Percentiles rank a stretch among this genome's conserved stretches.
These are phyloP conservation scores for Metschnikowia gelsemii DNA, from an alignment of 805 yeast genomes.

Conservation along the genomic window DNA sequence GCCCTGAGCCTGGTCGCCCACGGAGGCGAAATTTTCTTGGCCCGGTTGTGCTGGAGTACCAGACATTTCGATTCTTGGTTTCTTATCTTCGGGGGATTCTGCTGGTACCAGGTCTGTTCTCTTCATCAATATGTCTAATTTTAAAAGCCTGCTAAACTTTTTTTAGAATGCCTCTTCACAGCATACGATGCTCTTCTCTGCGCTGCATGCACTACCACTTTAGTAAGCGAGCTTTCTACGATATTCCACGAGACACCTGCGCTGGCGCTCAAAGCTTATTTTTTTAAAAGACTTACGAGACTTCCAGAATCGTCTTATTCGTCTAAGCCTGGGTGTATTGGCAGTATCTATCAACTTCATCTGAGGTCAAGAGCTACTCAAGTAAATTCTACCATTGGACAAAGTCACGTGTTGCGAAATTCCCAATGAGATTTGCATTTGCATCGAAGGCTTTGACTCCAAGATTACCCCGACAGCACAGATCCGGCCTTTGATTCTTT, in stretches of 20 bases:
- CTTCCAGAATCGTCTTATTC: no score
- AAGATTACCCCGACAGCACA: no score
- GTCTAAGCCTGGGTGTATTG: no score
- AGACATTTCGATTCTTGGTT: conserved; percentile 18
- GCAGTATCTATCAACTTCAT: no score
- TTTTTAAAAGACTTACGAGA: no score
- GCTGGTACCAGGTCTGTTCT: conserved; percentile 17
- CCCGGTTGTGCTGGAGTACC: conserved; percentile 9
- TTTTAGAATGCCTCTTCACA: conserved; percentile 1
- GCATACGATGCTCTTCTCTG: conserved; percentile 12
- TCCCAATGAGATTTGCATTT: no score
- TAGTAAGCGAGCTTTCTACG: conserved; percentile 10
- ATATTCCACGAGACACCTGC: conserved; percentile 5
- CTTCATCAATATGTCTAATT: conserved; percentile 11
- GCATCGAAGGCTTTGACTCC: no score
- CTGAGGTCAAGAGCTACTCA: no score
- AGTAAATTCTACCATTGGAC: no score
- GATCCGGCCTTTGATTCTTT: no score
- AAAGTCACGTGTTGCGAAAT: no score
- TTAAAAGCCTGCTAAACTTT: conserved; percentile 1
- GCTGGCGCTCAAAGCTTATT: no score
- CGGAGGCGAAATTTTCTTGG: conserved; percentile 22
- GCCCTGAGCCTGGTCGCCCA: conserved; percentile 31
- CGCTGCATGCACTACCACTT: conserved; percentile 9
- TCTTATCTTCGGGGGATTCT: conserved; percentile 17